Base-by-base conservation (phyloP, 192 early-diverging fungal species). In the Coemansia sp. region DNA sequence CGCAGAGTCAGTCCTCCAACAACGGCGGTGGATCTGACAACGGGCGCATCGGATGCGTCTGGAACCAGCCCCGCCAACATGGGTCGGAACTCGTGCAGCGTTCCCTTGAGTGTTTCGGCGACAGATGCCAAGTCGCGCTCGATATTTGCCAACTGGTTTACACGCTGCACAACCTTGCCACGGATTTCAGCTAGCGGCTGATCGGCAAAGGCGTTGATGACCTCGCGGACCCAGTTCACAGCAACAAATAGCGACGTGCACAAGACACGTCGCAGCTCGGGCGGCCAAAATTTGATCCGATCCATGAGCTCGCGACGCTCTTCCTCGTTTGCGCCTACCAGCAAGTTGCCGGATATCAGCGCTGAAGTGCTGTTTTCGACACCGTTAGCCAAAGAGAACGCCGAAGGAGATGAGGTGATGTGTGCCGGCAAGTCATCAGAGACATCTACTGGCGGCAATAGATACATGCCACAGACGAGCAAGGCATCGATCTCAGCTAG, bases 401-500 rank as follows among this genome's bases (percentile, higher is more conserved):
- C 61, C 7, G 82, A 71, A n/a, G 66, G 70, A 41, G 83, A 88
- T 61, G 88, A 65, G 5, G 78, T 60, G 10, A 27, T 22, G 0
- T 59, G 56, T 8, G 31, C 34, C 4, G 34, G 56, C 34, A 36
- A 32, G 29, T 59, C 56, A 3, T 32, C 51, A 5, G 67, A 38
- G 5, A 74, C 36, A 17, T 68, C 62, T 5, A 76, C 41, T 4
- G 74, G 60, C 0, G 77, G 77, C 58, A 79, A 36, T 4, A 79
- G 19, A 24, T 69, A 67, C 9, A 92, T 67, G 6, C 92, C 90
- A 60, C 89, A 88, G 4, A 87, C 89, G 2, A 93, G 80, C 3
- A 92, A 71, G 1, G 88, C 91, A 69, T 90, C 91, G 42, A 93
- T 86, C 4, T 87, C 86, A 19, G 81, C 80, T 11, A 92, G 71